Evolutionary conservation across 169 alveolate genomes (phyloP).

Genomic region (Plasmodium gallinaceum): DNA sequence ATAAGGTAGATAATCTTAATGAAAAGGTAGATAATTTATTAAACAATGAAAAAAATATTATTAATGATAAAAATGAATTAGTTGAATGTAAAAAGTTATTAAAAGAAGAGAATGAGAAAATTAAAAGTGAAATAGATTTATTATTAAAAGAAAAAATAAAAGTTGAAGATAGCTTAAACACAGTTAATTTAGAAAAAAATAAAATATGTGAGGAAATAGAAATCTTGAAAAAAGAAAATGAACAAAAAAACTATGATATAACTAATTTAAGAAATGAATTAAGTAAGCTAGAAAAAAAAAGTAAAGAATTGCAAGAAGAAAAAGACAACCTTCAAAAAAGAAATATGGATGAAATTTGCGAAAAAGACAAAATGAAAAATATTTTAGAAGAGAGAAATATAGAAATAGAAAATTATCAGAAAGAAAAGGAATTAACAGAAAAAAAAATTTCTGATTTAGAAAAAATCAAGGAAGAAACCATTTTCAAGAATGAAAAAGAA

Average conservation of each 20-base stretch:
- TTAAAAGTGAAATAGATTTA: slow-evolving; percentile 14
- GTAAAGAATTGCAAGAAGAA: slow-evolving; percentile 23
- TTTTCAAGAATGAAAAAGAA: slow-evolving; percentile 16
- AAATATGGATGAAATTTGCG: not conserved
- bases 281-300: slow-evolving; percentile 3
- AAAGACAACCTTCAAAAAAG: slow-evolving; percentile 12
- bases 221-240: slow-evolving; percentile 8
- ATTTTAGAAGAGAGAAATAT: slow-evolving; percentile 20
- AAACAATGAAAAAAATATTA: slow-evolving; percentile 51
- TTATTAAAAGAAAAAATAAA: slow-evolving; percentile 30
- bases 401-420: not conserved
- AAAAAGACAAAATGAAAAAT: slow-evolving; percentile 20
- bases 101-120: slow-evolving; percentile 35
- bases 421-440: slow-evolving; percentile 11
- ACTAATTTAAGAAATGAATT: slow-evolving; percentile 2
- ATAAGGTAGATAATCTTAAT: slow-evolving; percentile 24
- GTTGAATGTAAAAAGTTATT: slow-evolving; percentile 21
- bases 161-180: slow-evolving; percentile 17
- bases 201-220: slow-evolving; percentile 22
- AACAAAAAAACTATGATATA: slow-evolving; percentile 7
- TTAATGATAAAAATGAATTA: slow-evolving; percentile 24
- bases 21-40: slow-evolving; percentile 39
- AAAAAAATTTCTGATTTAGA: slow-evolving; percentile 3
- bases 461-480: slow-evolving; percentile 2
- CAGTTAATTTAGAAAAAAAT: slow-evolving; percentile 7